Conservation (phyloP, 176 grass and related monocot species). For the Dactylis glomerata region DNA sequence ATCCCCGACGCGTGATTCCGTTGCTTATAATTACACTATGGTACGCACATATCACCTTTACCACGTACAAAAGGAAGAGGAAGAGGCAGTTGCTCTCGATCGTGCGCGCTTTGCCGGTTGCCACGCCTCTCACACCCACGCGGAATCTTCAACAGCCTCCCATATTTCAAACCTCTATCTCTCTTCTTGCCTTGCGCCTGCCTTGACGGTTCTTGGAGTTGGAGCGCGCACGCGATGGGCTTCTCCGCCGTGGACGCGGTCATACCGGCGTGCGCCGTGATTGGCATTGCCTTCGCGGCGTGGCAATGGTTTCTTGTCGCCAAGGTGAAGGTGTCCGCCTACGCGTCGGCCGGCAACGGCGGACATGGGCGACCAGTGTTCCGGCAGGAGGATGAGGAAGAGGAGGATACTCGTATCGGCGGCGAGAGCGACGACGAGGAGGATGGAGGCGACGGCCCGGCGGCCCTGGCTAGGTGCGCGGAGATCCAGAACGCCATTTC, state of each 20-base stretch:
- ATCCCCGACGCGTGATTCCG: not conserved
- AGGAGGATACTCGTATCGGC: not conserved
- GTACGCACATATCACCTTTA: not conserved
- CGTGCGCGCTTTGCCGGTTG: not conserved
- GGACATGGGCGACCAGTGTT: slow-evolving; percentile 10
- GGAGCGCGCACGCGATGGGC: not conserved
- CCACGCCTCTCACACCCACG: not conserved
- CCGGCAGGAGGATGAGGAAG: not conserved
- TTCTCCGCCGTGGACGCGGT: slow-evolving; percentile 18
- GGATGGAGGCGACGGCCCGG: slow-evolving; percentile 13
- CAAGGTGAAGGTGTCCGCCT: slow-evolving; percentile 45
- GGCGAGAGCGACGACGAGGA: slow-evolving; percentile 22
- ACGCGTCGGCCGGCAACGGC: slow-evolving; percentile 9
- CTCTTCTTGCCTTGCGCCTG: not conserved
- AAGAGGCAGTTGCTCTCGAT: not conserved
- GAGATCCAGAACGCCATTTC: slow-evolving; percentile 88
- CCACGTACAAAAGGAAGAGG: not conserved
- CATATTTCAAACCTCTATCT: not conserved
- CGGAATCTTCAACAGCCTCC: not conserved
- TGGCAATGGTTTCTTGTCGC: slow-evolving; percentile 68
- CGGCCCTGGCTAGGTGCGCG: slow-evolving; percentile 47
- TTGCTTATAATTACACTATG: not conserved
- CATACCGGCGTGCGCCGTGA: slow-evolving; percentile 51
- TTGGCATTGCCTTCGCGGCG: slow-evolving; percentile 58
- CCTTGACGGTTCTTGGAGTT: not conserved